A percentile compares a stretch with the other conserved stretches of the same genome.
phyloP scores from a whole-genome alignment of 139 green algal species.

The Chlamydomonas incerta region DNA sequence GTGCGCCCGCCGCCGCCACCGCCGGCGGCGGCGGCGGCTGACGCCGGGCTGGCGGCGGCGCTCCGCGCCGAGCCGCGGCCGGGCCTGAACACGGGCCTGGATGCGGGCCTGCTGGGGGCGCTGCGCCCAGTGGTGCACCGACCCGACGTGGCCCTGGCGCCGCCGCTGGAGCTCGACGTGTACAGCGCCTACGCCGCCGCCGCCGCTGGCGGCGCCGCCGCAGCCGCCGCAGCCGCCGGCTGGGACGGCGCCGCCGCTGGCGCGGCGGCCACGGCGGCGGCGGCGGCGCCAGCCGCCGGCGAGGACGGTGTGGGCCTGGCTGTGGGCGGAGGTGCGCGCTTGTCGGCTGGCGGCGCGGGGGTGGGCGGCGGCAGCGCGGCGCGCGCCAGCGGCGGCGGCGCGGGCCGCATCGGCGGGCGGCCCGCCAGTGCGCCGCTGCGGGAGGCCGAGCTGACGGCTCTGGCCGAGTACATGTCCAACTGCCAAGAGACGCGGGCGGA shows the following conservation, averaged over 20 bases:
- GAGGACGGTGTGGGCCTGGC: too few species aligned
- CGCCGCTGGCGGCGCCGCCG: neutral
- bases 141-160: neutral
- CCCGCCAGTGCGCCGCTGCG: constrained; percentile 9
- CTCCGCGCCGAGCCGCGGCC: constrained; percentile 6
- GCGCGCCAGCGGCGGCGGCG: neutral
- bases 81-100: constrained; percentile 31
- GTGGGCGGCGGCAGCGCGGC: too few species aligned
- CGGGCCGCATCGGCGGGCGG: constrained; percentile 5
- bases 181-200: constrained; percentile 4
- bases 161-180: constrained; percentile 25
- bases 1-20: neutral
- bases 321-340: neutral
- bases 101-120: constrained; percentile 23
- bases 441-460: constrained; percentile 48
- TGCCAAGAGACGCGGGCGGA: constrained; percentile 40
- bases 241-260: neutral
- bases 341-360: too few species aligned
- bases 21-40: neutral
- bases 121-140: constrained; percentile 22
- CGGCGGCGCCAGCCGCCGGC: neutral
- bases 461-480: constrained; percentile 53
- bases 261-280: neutral
- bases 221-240: too few species aligned
- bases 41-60: too few species aligned